Base-by-base conservation (phyloP, 176 grass and related monocot genomes). In the Hsuehochloa calcarea region DNA sequence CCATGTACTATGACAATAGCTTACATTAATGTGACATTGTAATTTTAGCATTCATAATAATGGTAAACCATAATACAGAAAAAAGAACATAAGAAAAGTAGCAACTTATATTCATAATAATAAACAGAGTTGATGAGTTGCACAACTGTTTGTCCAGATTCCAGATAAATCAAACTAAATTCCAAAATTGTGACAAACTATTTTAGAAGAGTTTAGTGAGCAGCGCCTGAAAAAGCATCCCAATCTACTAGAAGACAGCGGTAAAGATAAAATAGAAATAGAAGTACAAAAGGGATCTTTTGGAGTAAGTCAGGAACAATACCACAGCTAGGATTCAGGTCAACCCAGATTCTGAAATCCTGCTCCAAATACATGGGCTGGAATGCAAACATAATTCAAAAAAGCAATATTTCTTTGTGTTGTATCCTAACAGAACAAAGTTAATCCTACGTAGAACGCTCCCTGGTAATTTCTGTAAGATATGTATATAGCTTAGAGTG, bases 111-210 rank as follows among this genome's bases (percentile, higher is more conserved):
- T 41, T 49, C 41, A 64, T 22, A 44, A 61, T 13, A 38, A 46
- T 14, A 44, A 76, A 8, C 29, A 71, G 5, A 70, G 26, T 10
- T 60, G 10, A 77, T 40, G 26, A 52, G 45, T n/a, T 70, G 63
- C 67, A 70, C 65, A 88, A 63, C 20, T 64, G 13, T 58, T 63
- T 83, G 27, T 38, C 12, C 17, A 54, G 35, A 72, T 15, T 71
- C 7, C 17, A 65, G 43, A 56, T 34, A 56, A 54, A 15, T 12
- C 9, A 20, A 62, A 62, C 9, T 40, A 22, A 65, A 65, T 8
- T 41, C 59, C 10, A 65, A 43, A 45, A 23, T 1, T 34, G 66
- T 58, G 8, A 5, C 3, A 11, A 74, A 65, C 34, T 65, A 6
- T 72, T 47, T 79, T 34, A 59, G 22, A 27, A n/a, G 19, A 85